These are phyloP conservation scores for Pestalotiopsis sp. DNA, from an alignment of 2,329 filamentous ascomycete genomes.

Conservation along the genomic window DNA sequence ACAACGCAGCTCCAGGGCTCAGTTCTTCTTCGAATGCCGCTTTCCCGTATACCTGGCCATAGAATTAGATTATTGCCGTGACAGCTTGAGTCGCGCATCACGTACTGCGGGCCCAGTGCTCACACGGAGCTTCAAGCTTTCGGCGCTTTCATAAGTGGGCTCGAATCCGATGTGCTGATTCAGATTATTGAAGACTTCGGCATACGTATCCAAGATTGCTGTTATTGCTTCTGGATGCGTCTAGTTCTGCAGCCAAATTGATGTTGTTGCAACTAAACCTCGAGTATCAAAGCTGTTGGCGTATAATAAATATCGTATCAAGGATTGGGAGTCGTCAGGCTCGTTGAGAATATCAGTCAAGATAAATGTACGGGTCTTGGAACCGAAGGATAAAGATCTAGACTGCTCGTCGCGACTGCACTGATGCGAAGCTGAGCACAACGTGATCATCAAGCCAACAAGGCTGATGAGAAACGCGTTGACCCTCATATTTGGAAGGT, in stretches of 20 bases:
- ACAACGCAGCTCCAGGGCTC: constrained; percentile 37
- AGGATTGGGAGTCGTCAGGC: constrained; percentile 34
- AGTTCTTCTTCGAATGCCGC: constrained; percentile 24
- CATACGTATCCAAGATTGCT: not conserved
- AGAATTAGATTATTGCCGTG: not conserved
- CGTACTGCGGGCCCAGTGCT: not conserved
- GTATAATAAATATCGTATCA: not conserved
- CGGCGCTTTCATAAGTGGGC: not conserved
- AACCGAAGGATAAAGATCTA: constrained; percentile 5
- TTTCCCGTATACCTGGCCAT: constrained; percentile 33
- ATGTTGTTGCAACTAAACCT: not conserved
- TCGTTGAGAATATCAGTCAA: constrained; percentile 40
- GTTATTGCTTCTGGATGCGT: not conserved
- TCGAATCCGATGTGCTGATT: not conserved
- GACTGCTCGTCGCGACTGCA: not conserved
- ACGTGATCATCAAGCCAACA: not conserved
- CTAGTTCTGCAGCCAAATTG: not conserved
- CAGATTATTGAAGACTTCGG: not conserved
- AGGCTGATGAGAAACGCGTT: not conserved
- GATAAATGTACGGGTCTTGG: constrained; percentile 33
- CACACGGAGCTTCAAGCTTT: not conserved
- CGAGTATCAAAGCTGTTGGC: not conserved
- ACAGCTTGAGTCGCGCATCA: not conserved
- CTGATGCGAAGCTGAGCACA: not conserved
- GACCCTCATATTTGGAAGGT: not conserved